A percentile compares a stretch with the other conserved stretches of the same genome.
Conservation (phyloP, 2,329 filamentous ascomycete species). For the Metarhizium album region DNA sequence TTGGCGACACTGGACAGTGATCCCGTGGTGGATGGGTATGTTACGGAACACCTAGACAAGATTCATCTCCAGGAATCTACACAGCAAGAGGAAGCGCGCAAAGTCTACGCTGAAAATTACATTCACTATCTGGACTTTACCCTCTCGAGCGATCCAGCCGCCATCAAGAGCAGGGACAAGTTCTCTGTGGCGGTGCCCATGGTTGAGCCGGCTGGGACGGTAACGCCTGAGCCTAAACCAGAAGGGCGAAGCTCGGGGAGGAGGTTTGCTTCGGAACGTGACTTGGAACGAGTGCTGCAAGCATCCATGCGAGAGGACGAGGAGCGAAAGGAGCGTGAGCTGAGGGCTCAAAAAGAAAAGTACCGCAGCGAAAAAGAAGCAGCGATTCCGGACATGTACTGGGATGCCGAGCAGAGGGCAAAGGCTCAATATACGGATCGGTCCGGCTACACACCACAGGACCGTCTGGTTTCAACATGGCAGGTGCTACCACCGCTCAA, state of each 20-base stretch:
- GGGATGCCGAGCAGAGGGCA: slow-evolving; percentile 48
- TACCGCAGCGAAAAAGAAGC: slow-evolving; percentile 70
- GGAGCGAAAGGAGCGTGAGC: slow-evolving; percentile 57
- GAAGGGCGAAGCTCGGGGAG: slow-evolving; percentile 44
- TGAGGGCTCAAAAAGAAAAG: slow-evolving; percentile 53
- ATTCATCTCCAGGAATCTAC: slow-evolving; percentile 25
- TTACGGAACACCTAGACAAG: slow-evolving; percentile 33
- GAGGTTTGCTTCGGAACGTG: slow-evolving; percentile 60
- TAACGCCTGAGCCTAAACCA: slow-evolving; percentile 42
- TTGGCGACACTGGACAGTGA: slow-evolving; percentile 30
- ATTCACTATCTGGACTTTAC: slow-evolving; percentile 44
- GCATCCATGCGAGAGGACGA: slow-evolving; percentile 62
- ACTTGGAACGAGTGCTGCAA: slow-evolving; percentile 60
- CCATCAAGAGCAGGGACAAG: slow-evolving; percentile 44
- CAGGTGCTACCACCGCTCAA: slow-evolving; percentile 62
- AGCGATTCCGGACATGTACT: slow-evolving; percentile 59
- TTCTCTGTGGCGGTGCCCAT: slow-evolving; percentile 31
- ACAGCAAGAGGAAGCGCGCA: slow-evolving; percentile 28
- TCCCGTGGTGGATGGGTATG: slow-evolving; percentile 31
- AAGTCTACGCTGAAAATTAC: slow-evolving; percentile 37
- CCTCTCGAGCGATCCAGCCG: slow-evolving; percentile 41
- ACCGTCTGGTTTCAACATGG: slow-evolving; percentile 58
- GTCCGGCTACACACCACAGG: slow-evolving; percentile 52
- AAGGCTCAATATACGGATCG: slow-evolving; percentile 52
- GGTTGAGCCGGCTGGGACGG: slow-evolving; percentile 22